These are phyloP conservation scores for Sugiyamaella xylanicola DNA, from an alignment of 1,139 yeast species.

Conservation along the genomic window DNA sequence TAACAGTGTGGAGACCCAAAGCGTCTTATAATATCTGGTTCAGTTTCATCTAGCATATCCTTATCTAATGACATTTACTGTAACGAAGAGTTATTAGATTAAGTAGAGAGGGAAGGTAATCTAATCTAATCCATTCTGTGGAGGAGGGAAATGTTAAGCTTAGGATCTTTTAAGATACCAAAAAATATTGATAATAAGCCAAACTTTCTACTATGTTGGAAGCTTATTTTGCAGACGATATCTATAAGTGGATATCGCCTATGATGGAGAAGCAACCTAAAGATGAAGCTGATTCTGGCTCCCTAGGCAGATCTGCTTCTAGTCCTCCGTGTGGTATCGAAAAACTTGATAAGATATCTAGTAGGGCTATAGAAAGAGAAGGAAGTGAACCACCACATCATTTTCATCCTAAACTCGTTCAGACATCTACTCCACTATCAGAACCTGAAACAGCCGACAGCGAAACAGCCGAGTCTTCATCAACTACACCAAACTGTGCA, in stretches of 20 bases:
- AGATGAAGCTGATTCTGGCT: neutral
- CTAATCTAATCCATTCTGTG: too few species aligned
- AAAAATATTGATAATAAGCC: too few species aligned
- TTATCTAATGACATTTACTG: too few species aligned
- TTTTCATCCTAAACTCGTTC: neutral
- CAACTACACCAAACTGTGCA: constrained; percentile 7
- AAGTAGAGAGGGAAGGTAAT: too few species aligned
- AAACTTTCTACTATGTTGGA: constrained; percentile 6
- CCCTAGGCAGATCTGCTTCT: neutral
- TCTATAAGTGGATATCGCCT: constrained; percentile 19
- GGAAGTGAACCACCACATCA: neutral
- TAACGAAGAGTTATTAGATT: too few species aligned
- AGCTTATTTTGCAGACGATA: constrained; percentile 7
- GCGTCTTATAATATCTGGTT: too few species aligned
- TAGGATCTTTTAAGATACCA: too few species aligned
- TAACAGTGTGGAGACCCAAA: too few species aligned
- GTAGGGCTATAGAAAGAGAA: neutral
- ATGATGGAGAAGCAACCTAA: constrained; percentile 7
- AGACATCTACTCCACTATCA: constrained; percentile 9
- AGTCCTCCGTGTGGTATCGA: neutral
- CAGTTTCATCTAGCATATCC: too few species aligned
- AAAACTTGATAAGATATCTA: neutral
- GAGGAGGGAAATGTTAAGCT: too few species aligned
- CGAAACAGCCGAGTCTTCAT: constrained; percentile 4
- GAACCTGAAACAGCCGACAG: constrained; percentile 10